phyloP scores from a whole-genome alignment of 495 filamentous ascomycete genomes.

The Penicillium silybi region DNA sequence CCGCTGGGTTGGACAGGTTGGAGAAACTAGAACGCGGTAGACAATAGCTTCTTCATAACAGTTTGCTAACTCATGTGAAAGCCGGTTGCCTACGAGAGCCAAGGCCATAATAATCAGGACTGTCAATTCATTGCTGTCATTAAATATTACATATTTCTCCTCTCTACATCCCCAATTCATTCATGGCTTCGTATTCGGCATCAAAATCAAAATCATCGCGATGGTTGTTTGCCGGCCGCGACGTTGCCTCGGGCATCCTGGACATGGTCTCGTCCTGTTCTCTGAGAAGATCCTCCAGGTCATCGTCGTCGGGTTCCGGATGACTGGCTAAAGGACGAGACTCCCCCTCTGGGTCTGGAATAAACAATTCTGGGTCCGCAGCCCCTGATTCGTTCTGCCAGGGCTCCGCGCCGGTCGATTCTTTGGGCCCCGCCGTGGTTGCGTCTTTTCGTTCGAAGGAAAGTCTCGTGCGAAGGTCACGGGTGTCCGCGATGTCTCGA shows the following conservation, averaged over 20 bases:
- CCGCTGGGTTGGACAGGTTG: background rate
- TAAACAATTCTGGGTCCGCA: slow-evolving; percentile 24
- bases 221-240: background rate
- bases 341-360: slow-evolving; percentile 20
- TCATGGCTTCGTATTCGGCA: slow-evolving; percentile 34
- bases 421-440: background rate
- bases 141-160: background rate
- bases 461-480: background rate
- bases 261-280: slow-evolving; percentile 26
- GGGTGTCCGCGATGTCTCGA: background rate
- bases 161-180: slow-evolving; percentile 23
- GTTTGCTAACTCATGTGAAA: background rate
- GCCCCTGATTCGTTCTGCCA: background rate
- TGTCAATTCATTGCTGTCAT: slow-evolving; percentile 1
- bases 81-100: background rate
- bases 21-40: too few relatives aligned
- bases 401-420: background rate
- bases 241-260: background rate
- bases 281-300: slow-evolving; percentile 35
- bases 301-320: slow-evolving; percentile 31
- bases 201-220: slow-evolving; percentile 25
- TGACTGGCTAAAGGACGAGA: slow-evolving; percentile 5
- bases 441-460: slow-evolving; percentile 4
- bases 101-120: background rate
- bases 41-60: too few relatives aligned